Conservation (phyloP, 75 land plant species). For the Larix kaempferi region DNA sequence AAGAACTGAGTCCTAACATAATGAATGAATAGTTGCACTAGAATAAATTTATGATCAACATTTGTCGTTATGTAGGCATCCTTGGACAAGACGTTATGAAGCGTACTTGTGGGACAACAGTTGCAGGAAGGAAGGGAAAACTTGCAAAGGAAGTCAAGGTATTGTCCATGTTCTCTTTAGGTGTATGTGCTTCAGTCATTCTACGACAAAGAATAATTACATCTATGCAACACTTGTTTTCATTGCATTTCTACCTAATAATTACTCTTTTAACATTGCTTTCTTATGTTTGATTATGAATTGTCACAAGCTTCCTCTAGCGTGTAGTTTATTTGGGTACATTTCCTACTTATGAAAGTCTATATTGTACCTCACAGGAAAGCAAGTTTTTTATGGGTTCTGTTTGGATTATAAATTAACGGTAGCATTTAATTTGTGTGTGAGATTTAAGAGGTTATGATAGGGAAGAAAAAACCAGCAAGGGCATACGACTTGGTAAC, state of each 20-base stretch:
- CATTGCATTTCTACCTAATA: no score
- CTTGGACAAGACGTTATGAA: conserved; percentile 66
- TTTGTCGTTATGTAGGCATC: no score
- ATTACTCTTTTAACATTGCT: not conserved
- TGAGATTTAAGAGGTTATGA: no score
- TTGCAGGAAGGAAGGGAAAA: conserved; percentile 63
- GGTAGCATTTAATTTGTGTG: not conserved
- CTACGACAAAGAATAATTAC: not conserved
- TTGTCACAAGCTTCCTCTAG: not conserved
- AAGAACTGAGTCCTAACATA: not conserved
- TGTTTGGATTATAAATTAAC: not conserved
- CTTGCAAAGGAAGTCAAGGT: conserved; percentile 76
- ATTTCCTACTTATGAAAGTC: not conserved
- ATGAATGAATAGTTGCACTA: not conserved
- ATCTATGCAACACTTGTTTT: not conserved
- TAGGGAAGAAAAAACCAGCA: no score
- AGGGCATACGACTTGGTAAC: no score
- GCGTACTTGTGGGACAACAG: conserved; percentile 76
- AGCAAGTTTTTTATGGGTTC: not conserved
- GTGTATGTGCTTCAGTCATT: not conserved
- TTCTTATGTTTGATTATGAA: not conserved
- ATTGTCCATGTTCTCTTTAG: no score
- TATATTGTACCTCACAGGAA: no score
- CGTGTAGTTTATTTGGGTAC: not conserved
- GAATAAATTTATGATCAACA: not conserved